Base-by-base conservation (phyloP, 495 filamentous ascomycete species). In the Immersiella caudata region DNA sequence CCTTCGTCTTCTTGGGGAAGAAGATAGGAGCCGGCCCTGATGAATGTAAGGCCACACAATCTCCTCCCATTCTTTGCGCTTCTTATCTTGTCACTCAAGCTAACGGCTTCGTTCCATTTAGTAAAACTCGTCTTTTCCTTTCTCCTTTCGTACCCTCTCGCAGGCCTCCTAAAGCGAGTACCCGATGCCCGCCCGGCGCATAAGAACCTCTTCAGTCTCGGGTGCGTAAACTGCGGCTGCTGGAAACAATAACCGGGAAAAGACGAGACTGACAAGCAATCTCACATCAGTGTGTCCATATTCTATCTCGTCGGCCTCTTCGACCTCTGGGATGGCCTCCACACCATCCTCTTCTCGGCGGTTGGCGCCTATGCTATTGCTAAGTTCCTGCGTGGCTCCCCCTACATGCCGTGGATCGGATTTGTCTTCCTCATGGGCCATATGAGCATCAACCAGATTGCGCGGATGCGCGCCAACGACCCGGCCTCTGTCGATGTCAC, bases 271-370 rank as follows among this genome's bases (percentile, higher is more conserved):
- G 60, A 69, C 49, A 12, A 27, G 8, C 16, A 16, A 50, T 50
- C 9, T 65, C 40, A 12, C 40, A 18, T 88, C 62, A 70, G 68
- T 20, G 64, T 92, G 22, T 90, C 91, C 20, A 73, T 96, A 9
- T 98, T 99, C 80, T 97, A 96, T 78, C 83, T 97, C 20, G 82
- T 97, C 68, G 95, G 95, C 24, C 85, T 99, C n/a, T 99, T 96
- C 79, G 92, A 94, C 71, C 85, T 99, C 61, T 98, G 96, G 95
- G 82, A 81, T 79, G 95, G 95, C 51, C 79, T 96, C 26, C 85
- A 87, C 29, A 97, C 93, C 1, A 78, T 99, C 21, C 74, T 92
- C 36, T 88, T 96, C 71, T 91, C 90, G 72, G 87, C 95, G 0
- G 85, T 82, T 24, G 94, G 86, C 40, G 86, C 92, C 33, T 98